A percentile compares a stretch with the other conserved stretches of the same genome.
Conservation (phyloP, 352 stramenopile species). For the Pythium plurisporium region DNA sequence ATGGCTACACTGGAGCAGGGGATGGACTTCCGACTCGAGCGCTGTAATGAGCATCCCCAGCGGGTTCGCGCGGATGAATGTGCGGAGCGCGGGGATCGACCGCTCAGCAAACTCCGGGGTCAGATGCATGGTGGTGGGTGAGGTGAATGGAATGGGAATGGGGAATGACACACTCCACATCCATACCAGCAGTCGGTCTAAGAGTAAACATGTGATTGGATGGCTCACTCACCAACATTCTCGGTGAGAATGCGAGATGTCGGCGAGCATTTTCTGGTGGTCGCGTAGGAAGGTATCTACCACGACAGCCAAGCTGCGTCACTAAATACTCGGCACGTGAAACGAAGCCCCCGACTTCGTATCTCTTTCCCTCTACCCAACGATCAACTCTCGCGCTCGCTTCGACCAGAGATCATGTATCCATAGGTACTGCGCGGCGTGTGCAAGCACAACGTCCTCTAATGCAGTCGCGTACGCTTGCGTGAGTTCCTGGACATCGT, state of each 20-base stretch:
- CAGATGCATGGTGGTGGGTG: conserved; percentile 18
- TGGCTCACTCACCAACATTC: conserved; percentile 3
- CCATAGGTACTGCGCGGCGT: conserved; percentile 52
- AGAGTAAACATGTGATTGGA: conserved; percentile 2
- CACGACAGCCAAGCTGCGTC: no score
- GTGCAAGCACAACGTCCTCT: conserved; percentile 26
- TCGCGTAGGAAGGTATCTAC: no score
- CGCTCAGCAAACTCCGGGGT: conserved; percentile 17
- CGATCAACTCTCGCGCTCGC: not conserved
- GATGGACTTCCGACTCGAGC: conserved; percentile 10
- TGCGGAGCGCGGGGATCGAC: conserved; percentile 17
- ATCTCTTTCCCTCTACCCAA: not conserved
- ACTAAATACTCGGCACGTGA: not conserved
- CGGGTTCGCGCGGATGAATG: conserved; percentile 22
- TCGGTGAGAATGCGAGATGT: not conserved
- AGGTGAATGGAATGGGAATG: not conserved
- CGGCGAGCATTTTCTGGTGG: no score
- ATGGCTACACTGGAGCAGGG: conserved; percentile 22
- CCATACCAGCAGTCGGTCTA: no score
- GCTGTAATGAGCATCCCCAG: conserved; percentile 21
- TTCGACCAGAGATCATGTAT: conserved; percentile 46
- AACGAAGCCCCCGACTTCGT: no score
- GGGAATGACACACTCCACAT: not conserved
- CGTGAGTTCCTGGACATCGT: conserved; percentile 19
- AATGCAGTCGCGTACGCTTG: conserved; percentile 38